phyloP scores from a whole-genome alignment of 2,329 filamentous ascomycete species.

The Aspergillus ibericus region DNA sequence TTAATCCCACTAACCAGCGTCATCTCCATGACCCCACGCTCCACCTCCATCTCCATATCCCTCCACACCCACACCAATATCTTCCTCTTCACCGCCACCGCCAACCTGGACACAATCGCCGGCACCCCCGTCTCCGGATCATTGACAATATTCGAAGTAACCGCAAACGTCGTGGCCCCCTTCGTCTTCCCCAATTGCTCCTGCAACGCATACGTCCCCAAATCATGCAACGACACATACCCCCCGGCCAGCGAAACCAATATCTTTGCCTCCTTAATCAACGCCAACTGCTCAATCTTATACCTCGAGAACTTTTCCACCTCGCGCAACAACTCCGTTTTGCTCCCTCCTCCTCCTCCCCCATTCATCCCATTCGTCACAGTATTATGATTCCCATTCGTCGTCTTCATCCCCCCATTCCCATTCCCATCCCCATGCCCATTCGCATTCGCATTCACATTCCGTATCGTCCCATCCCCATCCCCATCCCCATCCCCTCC shows the following conservation, averaged over 20 bases:
- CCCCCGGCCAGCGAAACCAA: conserved; percentile 89
- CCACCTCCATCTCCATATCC: conserved; percentile 76
- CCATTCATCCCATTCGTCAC: too few relatives aligned
- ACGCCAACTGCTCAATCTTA: conserved; percentile 87
- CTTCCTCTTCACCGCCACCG: conserved; percentile 88
- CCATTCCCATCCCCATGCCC: neutral
- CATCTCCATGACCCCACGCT: conserved; percentile 68
- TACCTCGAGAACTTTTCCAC: conserved; percentile 90
- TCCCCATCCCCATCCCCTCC: neutral
- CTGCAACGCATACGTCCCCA: conserved; percentile 78
- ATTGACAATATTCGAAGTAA: conserved; percentile 93
- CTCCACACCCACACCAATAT: conserved; percentile 94
- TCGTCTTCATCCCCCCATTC: neutral
- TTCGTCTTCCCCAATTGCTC: conserved; percentile 80
- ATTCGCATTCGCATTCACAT: conserved; percentile 1
- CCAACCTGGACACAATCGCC: conserved; percentile 86
- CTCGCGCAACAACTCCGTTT: conserved; percentile 81
- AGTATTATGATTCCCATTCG: neutral
- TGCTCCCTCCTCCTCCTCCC: conserved; percentile 46
- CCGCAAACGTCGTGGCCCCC: conserved; percentile 85
- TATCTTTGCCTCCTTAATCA: conserved; percentile 91
- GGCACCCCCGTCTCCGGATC: conserved; percentile 84
- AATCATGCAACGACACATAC: conserved; percentile 84
- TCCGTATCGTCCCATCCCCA: neutral
- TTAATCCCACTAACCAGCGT: conserved; percentile 80